These are phyloP conservation scores for Malassezia sp. DNA, from an alignment of 1,284 basidiomycete genomes.

Conservation along the genomic window DNA sequence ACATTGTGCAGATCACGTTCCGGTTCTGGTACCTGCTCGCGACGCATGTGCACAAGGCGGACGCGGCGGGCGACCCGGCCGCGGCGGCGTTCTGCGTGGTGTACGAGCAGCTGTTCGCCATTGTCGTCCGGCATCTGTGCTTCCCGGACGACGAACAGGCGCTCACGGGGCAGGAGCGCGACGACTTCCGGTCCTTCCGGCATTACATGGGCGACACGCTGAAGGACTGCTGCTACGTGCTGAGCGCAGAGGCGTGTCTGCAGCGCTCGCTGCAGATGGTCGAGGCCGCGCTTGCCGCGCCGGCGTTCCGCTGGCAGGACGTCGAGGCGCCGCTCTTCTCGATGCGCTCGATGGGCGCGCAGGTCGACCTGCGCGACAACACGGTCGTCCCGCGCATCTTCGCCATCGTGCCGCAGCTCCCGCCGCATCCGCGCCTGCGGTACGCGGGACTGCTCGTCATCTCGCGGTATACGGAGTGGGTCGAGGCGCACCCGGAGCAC, in stretches of 20 bases:
- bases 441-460: conserved; percentile 93
- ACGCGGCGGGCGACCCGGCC: conserved; percentile 17
- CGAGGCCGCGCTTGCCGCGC: conserved; percentile 56
- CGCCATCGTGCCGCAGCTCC: conserved; percentile 81
- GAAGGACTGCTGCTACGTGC: conserved; percentile 93
- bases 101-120: conserved; percentile 69
- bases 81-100: conserved; percentile 59
- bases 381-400: conserved; percentile 85
- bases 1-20: conserved; percentile 95
- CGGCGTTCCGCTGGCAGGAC: conserved; percentile 66
- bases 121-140: conserved; percentile 82
- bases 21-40: conserved; percentile 80
- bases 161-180: conserved; percentile 71
- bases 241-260: conserved; percentile 76
- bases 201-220: conserved; percentile 98
- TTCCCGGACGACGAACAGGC: conserved; percentile 65
- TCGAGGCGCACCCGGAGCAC: conserved; percentile 75
- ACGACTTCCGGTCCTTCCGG: conserved; percentile 85
- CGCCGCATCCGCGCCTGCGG: conserved; percentile 77
- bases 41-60: conserved; percentile 15
- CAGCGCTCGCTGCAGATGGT: conserved; percentile 70
- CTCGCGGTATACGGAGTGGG: conserved; percentile 94
- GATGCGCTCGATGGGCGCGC: conserved; percentile 94
- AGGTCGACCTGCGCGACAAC: conserved; percentile 73
- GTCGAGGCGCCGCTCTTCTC: conserved; percentile 96